Conservation (phyloP, 345 rosid genomes). For the Rhizophora apiculata region DNA sequence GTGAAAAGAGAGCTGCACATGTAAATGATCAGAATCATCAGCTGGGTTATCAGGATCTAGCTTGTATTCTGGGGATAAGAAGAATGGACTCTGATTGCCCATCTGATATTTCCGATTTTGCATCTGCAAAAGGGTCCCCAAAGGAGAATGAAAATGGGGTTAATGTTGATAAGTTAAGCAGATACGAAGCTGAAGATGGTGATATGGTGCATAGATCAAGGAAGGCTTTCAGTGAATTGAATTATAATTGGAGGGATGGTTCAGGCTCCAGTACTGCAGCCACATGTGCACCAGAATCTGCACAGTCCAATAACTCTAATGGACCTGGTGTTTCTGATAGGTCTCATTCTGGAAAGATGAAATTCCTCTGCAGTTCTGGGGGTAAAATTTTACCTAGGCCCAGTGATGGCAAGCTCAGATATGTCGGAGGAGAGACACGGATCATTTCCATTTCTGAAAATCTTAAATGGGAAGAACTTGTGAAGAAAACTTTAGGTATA, state of each 20-base stretch:
- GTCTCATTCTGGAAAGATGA: slow-evolving; percentile 41
- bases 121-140: slow-evolving; percentile 33
- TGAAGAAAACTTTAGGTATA: slow-evolving; percentile 44
- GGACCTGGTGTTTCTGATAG: slow-evolving; percentile 27
- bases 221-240: slow-evolving; percentile 45
- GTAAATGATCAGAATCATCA: slow-evolving; percentile 36
- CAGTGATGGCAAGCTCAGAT: slow-evolving; percentile 59
- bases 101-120: slow-evolving; percentile 46
- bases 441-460: slow-evolving; percentile 46
- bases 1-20: slow-evolving; percentile 26
- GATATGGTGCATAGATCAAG: slow-evolving; percentile 31
- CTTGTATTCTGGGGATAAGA: slow-evolving; percentile 48
- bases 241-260: slow-evolving; percentile 31
- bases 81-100: slow-evolving; percentile 52
- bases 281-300: slow-evolving; percentile 23
- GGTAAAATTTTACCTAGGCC: slow-evolving; percentile 68
- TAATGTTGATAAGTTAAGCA: slow-evolving; percentile 34
- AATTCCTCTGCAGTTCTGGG: slow-evolving; percentile 65
- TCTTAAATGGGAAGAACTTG: slow-evolving; percentile 57
- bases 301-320: slow-evolving; percentile 28
- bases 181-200: slow-evolving; percentile 30
- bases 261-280: slow-evolving; percentile 28
- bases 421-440: slow-evolving; percentile 69
- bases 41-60: slow-evolving; percentile 38
- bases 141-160: slow-evolving; percentile 38